Evolutionary conservation across 306 rosid species (phyloP).

Genomic region (Rosa rugosa): DNA sequence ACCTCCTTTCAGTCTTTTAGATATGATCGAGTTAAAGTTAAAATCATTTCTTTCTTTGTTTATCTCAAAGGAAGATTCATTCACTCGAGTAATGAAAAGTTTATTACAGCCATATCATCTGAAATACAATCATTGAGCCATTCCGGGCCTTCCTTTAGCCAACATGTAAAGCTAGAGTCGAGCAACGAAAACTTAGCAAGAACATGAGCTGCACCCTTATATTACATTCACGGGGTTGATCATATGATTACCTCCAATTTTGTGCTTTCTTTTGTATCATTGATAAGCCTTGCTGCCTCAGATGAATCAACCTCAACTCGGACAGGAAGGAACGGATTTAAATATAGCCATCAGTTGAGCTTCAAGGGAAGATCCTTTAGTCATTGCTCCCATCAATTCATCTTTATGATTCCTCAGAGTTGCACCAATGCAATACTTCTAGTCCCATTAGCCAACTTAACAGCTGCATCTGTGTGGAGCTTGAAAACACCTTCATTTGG

Average conservation of each 20-base stretch:
- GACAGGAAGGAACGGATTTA: no score
- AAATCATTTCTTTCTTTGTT: no score
- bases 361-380: neutral
- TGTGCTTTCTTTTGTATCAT: no score
- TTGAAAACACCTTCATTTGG: neutral
- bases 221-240: no score
- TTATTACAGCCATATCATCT: neutral
- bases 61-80: neutral
- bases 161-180: no score
- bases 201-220: no score
- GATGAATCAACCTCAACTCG: no score
- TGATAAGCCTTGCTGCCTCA: no score
- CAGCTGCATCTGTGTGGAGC: neutral
- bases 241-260: no score
- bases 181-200: no score
- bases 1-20: neutral
- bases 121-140: no score
- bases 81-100: neutral
- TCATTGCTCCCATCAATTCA: neutral
- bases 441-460: neutral
- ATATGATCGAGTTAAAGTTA: neutral
- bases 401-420: neutral
- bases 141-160: no score
- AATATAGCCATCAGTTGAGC: neutral
- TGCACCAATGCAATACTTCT: neutral